Evolutionary conservation across 495 filamentous ascomycete genomes (phyloP), one percentile per base, ranked within the genome.

Genomic region (Viridothelium virens): DNA sequence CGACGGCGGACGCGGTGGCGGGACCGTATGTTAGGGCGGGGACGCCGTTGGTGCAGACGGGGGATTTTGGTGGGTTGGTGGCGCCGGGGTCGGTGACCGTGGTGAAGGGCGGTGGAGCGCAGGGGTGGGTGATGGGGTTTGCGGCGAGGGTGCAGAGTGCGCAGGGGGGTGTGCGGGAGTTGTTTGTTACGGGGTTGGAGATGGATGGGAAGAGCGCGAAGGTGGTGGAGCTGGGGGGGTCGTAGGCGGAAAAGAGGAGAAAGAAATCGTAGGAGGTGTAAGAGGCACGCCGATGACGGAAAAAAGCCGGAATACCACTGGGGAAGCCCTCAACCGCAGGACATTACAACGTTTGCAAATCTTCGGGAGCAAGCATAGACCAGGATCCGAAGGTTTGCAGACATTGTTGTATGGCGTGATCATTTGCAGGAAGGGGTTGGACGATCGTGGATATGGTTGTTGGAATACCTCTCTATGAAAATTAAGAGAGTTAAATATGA

Each of bases 11-110:
- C 5, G 65, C 59, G 31, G 59, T 71, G 33, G 62, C 37, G 0
- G 70, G 70, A 6, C 70, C 69, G 6, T 72, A 69, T 39, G 66
- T 50, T 12, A 46, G 67, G 5, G 61, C 62, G 5, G 31, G 47
- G 2, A 31, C 37, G 16, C 34, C 62, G 50, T 41, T 72, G 37
- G 34, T 70, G 25, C 33, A 63, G 56, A 68, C 70, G 33, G 72
- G 72, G 0, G 41, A 47, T 38, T 65, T 38, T 66, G 41, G 41
- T 10, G 66, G 46, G n/a, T 41, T 72, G 16, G 33, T 64, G 46
- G 68, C 68, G 7, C 68, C 70, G 25, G 70, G 70, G 31, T 66
- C 67, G 61, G 67, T 64, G 16, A 25, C 56, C 11, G 66, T 70
- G 38, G 16, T 18, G 46, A 11, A 46, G n/a, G 63, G 64, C 47